Conservation (phyloP, 306 rosid species). For the Luffa aegyptiaca region DNA sequence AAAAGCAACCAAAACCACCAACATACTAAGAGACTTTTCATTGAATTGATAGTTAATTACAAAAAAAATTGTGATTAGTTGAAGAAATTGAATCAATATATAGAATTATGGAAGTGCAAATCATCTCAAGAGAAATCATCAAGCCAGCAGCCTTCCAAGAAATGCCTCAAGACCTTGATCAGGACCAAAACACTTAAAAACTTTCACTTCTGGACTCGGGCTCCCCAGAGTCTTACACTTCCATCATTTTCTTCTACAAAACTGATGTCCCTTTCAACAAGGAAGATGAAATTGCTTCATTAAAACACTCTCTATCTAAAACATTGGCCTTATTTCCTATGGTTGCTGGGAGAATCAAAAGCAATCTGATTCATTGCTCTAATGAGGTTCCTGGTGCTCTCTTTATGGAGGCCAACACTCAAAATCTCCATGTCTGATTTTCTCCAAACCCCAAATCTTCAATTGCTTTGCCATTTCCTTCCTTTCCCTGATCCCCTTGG, state of each 20-base stretch:
- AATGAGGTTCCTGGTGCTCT: background rate
- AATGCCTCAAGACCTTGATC: too few relatives aligned
- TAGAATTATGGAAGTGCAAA: background rate
- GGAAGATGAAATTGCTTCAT: background rate
- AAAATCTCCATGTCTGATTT: background rate
- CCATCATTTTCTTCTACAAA: conserved; percentile 21
- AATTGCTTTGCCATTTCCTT: background rate
- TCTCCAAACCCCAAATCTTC: background rate
- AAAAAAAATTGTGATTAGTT: too few relatives aligned
- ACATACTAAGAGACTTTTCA: too few relatives aligned
- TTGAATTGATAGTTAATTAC: too few relatives aligned
- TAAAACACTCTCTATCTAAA: conserved; percentile 33
- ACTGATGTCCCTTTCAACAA: too few relatives aligned
- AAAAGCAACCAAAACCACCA: too few relatives aligned
- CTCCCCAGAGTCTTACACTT: conserved; percentile 20
- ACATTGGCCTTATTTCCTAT: conserved; percentile 27
- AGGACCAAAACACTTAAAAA: too few relatives aligned
- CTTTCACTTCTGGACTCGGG: conserved; percentile 37
- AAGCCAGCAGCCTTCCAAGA: conserved; percentile 28
- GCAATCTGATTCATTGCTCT: background rate
- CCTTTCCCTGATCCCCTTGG: too few relatives aligned
- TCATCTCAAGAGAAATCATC: background rate
- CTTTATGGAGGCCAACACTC: conserved; percentile 9
- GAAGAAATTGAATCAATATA: too few relatives aligned
- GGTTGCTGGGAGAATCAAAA: conserved; percentile 19